Base-by-base conservation (phyloP, 805 yeast species). In the Cyberlindnera mississippiensis region DNA sequence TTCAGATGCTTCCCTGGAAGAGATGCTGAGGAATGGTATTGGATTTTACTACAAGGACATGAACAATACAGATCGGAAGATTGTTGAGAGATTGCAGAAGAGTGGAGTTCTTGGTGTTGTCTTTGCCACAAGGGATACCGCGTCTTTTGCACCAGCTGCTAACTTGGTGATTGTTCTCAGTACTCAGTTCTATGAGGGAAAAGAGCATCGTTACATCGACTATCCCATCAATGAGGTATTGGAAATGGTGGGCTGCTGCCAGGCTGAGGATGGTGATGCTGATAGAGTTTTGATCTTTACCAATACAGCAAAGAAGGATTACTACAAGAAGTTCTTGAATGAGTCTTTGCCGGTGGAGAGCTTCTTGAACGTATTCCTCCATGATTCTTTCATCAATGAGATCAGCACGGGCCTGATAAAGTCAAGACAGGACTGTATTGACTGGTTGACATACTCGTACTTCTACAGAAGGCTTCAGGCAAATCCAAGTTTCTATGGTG, bases 401-500 rank as follows among this genome's bases (percentile, higher is more conserved):
- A 80, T 89, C n/a, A 75, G 85, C 28, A 74, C 80, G 6, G 68
- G 76, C 2, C 68, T 80, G 12, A 73, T 91, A 43, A 72, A 68
- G 35, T 69, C 76, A 7, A 78, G 85, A 56, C 96, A 90, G 53
- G 93, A 85, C 51, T 86, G 95, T 53, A 76, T 93, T 45, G 96
- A 91, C 55, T 88, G 96, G 95, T 56, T 93, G 27, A 85, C 96
- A 0, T 86, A 76, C 58, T 75, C 96, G 0, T 85, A 80, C 52
- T 85, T 90, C 55, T 93, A 87, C 62, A 71, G 95, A 49, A 70
- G 98, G 38, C 59, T 93, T 16, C 83, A 79, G 42, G 71, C 76
- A 28, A 93, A 93, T 59, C 97, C 99, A 4, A 79, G 93, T 44
- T 93, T 75, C 58, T 93, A 93, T 57, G 96, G 89, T n/a, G 74